phyloP scores from a whole-genome alignment of 306 rosid genomes.

The Gastrolobium bilobum region DNA sequence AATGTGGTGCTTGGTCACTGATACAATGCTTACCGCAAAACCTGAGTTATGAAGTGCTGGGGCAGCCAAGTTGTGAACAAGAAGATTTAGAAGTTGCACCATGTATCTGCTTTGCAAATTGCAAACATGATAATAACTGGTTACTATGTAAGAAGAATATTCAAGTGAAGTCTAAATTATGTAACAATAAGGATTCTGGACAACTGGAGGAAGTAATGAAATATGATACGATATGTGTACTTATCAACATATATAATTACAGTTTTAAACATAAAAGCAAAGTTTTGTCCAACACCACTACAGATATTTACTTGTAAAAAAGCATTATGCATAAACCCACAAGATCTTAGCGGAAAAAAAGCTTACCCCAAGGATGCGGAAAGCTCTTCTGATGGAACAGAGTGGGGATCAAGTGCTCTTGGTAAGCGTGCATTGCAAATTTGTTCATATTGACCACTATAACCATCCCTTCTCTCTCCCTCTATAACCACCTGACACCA shows the following conservation, averaged over 20 bases:
- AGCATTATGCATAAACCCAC: neutral
- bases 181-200: constrained; percentile 4
- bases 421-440: constrained; percentile 94
- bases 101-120: constrained; percentile 78
- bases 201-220: constrained; percentile 16
- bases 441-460: constrained; percentile 77
- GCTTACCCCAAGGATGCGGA: constrained; percentile 91
- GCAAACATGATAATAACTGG: constrained; percentile 42
- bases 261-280: constrained; percentile 39
- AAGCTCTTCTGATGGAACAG: constrained; percentile 94
- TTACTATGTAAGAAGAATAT: constrained; percentile 47
- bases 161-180: constrained; percentile 24
- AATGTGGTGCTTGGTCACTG: constrained; percentile 40
- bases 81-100: constrained; percentile 93
- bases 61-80: constrained; percentile 89
- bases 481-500: constrained; percentile 69
- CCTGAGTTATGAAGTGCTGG: constrained; percentile 98
- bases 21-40: constrained; percentile 81
- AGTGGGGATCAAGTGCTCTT: constrained; percentile 92
- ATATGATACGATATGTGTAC: constrained; percentile 31
- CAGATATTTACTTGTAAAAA: constrained; percentile 33
- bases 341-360: constrained; percentile 40
- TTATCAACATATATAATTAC: constrained; percentile 16
- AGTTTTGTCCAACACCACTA: constrained; percentile 9
- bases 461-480: constrained; percentile 72